Evolutionary conservation across 225 moss, liverwort and hornwort species (phyloP), one percentile per base, ranked within the genome.

Genomic region (Marchantia polymorpha): DNA sequence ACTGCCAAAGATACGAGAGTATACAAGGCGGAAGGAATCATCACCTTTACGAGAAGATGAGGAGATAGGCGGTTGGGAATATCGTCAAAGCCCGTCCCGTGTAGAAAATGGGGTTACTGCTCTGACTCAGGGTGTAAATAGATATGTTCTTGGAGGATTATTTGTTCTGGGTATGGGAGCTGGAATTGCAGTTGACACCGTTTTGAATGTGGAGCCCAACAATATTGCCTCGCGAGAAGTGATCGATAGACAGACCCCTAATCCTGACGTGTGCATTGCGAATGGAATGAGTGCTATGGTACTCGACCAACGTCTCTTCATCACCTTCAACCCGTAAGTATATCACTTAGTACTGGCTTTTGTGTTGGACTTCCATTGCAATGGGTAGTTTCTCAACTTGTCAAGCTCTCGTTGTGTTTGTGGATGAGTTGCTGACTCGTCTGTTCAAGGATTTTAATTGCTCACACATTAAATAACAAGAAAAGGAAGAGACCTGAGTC

Each of bases 251-350:
- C 96, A 96, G 82, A 94, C 94, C 78, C 96, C 96, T 47, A 96
- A 96, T 83, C 96, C 96, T 54, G 96, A 96, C 72, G 85, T 96
- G 25, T 96, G 96, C 77, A 94, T 96, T 74, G 96, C 96, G 14
- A 94, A 96, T 74, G 96, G 96, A 75, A 94, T 96, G 94, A 94
- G 94, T 77, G 96, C 96, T 49, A 94, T 96, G 96, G 96, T 96
- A 69, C 88, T 96, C 8, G 96, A 96, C 81, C 96, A 96, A 79
- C 94, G 96, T 69, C 88, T 96, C 20, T 96, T 96, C 88, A 96
- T 96, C 89, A 94, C 96, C 26, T 96, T 96, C 81, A 96, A 94
- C 78, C 96, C 96, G 92, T 95, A 82, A 93, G 93, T 74, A 54
- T 61, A 6, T 13, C 29, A 50, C 72, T 26, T 27, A 0, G 26